These are phyloP conservation scores for Pleurozium schreberi DNA, from an alignment of 225 moss, liverwort and hornwort species.

Conservation along the genomic window DNA sequence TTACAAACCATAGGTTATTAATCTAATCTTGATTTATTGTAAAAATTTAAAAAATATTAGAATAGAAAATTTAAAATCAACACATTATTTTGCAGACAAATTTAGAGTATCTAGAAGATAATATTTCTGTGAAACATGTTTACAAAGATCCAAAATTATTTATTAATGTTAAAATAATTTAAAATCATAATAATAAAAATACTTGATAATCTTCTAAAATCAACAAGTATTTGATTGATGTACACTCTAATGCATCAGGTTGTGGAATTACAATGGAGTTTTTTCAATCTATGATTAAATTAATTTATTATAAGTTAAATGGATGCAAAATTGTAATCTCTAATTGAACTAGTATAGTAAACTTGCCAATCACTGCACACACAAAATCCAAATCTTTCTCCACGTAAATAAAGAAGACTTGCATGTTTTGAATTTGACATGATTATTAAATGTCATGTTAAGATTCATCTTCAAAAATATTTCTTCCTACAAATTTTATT, in stretches of 20 bases:
- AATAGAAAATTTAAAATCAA: not conserved
- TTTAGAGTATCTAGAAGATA: not conserved
- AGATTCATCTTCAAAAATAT: too few relatives aligned
- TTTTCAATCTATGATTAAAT: not conserved
- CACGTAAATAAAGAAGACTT: too few relatives aligned
- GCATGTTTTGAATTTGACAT: too few relatives aligned
- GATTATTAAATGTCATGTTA: too few relatives aligned
- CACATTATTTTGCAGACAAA: not conserved
- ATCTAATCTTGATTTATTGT: too few relatives aligned
- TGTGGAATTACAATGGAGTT: too few relatives aligned
- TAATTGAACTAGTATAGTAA: not conserved
- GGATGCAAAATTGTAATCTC: rapidly evolving
- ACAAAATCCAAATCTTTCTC: too few relatives aligned
- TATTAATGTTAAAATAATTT: not conserved
- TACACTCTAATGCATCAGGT: not conserved
- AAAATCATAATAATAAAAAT: too few relatives aligned
- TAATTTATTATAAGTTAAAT: too few relatives aligned
- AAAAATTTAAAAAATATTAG: too few relatives aligned
- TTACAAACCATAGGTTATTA: rapidly evolving
- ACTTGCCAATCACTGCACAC: too few relatives aligned
- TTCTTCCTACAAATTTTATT: too few relatives aligned
- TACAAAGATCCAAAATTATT: not conserved
- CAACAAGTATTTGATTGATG: not conserved
- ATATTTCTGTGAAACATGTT: not conserved
- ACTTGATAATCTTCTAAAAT: not conserved